Conservation (phyloP, 2,329 filamentous ascomycete species). For the Penicillium decumbens region DNA sequence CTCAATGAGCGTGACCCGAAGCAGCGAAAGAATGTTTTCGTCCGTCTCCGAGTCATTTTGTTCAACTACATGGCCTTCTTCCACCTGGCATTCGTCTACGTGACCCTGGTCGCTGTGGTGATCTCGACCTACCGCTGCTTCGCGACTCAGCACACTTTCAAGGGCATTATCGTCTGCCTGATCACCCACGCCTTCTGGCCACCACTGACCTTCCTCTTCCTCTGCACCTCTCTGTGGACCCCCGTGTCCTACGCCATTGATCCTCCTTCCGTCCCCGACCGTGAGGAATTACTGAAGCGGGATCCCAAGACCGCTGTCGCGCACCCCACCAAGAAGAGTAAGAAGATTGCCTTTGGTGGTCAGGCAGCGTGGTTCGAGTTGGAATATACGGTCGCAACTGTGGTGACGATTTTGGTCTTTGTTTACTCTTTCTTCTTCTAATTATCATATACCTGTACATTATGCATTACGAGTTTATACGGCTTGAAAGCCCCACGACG, state of each 20-base stretch:
- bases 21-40: conserved; percentile 42
- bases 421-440: conserved; percentile 38
- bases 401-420: conserved; percentile 51
- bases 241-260: conserved; percentile 59
- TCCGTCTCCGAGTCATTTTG: conserved; percentile 52
- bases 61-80: conserved; percentile 55
- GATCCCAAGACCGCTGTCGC: conserved; percentile 51
- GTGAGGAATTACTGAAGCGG: conserved; percentile 53
- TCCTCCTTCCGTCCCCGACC: conserved; percentile 55
- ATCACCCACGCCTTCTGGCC: conserved; percentile 61
- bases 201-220: conserved; percentile 55
- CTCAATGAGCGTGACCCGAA: conserved; percentile 55
- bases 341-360: conserved; percentile 53
- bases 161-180: conserved; percentile 49
- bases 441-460: conserved; percentile 8
- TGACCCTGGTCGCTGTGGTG: conserved; percentile 50
- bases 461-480: conserved; percentile 11
- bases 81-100: conserved; percentile 53
- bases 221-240: conserved; percentile 54
- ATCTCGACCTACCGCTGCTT: conserved; percentile 52
- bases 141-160: conserved; percentile 35
- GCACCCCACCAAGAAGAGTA: conserved; percentile 44
- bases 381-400: conserved; percentile 51
- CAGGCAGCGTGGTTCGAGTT: conserved; percentile 55
- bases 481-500: background rate